Base-by-base conservation (phyloP, 768 basidiomycete species). In the Tulasnella sp. region DNA sequence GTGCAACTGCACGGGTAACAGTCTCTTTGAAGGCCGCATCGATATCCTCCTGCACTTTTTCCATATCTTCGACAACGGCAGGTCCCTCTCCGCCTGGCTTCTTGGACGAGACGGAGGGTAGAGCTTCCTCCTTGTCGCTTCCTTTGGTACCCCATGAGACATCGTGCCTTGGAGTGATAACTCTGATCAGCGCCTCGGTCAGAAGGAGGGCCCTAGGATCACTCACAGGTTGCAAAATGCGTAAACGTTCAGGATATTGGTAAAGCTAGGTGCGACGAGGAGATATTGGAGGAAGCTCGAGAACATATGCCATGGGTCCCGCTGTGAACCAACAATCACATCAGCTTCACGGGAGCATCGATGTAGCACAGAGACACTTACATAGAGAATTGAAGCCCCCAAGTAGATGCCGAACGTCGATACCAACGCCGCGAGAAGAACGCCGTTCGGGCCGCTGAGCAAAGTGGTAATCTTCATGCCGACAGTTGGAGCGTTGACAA, bases 261-360 rank as follows among this genome's bases (percentile, higher is more conserved):
- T 96, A 85, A 97, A 97, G 80, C 92, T 93, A 0, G 94, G 93
- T 14, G 97, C 97, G 76, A 99, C 83, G 80, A 90, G 91, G 71
- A 97, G 85, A 82, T 96, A 97, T 82, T 96, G 96, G 80, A 91
- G 85, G 87, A 97, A 95, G 80, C 93, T 95, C 34, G 93, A 93
- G 83, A 96, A 91, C 90, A 99, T 92, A 83, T 98, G 96, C 96
- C 96, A 98, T 5, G 96, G 96, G 83, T 98, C 96, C 78, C 93
- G 90, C 92, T 95, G 78, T 38, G 70, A n/a, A 64, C 3, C 64
- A 34, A 81, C 72, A 76, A 68, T 19, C 29, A 74, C 75, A 77
- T 22, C 34, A 42, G 11, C 40, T 29, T 2, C n/a, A 15, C 36
- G 74, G 19, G 76, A 52, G n/a, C 12, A 69, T 8, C 36, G 74